Percentiles rank a stretch among this genome's conserved stretches.
Evolutionary conservation across 106 monocot genomes (phyloP).

Genomic region (Acorus calamus): DNA sequence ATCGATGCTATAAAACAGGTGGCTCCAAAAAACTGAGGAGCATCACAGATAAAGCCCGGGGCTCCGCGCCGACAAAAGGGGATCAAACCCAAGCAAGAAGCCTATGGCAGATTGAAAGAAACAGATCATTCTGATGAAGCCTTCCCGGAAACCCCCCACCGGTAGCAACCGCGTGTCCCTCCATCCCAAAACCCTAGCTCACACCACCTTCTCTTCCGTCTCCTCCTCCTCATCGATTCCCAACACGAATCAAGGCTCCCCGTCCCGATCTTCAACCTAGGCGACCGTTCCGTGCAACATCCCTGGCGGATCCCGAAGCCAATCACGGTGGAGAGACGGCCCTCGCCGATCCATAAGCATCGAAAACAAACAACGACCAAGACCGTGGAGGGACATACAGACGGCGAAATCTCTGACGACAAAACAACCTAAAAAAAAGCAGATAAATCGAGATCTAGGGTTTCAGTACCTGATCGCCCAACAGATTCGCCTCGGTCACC

Average conservation of each 20-base stretch:
- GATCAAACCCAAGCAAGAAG: too few relatives aligned
- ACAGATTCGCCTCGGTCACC: not conserved
- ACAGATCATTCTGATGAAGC: too few relatives aligned
- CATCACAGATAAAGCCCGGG: too few relatives aligned
- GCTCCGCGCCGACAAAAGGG: too few relatives aligned
- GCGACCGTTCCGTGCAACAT: not conserved
- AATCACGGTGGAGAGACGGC: too few relatives aligned
- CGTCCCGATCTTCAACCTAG: not conserved
- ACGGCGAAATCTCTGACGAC: not conserved
- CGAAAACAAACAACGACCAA: slow-evolving; percentile 1
- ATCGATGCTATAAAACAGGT: too few relatives aligned
- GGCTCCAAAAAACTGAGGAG: too few relatives aligned
- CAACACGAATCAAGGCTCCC: not conserved
- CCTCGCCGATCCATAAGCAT: too few relatives aligned
- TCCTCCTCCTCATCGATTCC: not conserved
- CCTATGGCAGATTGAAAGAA: too few relatives aligned
- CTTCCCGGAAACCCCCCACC: not conserved
- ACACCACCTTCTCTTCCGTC: not conserved
- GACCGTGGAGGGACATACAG: too few relatives aligned
- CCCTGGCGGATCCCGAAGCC: not conserved
- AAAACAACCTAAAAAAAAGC: slow-evolving; percentile 16
- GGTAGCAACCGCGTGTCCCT: not conserved
- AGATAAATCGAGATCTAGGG: slow-evolving; percentile 25
- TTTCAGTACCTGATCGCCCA: slow-evolving; percentile 22
- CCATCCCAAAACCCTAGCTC: not conserved